Conservation (phyloP, 2,329 filamentous ascomycete genomes). For the Penicillium corylophilum region DNA sequence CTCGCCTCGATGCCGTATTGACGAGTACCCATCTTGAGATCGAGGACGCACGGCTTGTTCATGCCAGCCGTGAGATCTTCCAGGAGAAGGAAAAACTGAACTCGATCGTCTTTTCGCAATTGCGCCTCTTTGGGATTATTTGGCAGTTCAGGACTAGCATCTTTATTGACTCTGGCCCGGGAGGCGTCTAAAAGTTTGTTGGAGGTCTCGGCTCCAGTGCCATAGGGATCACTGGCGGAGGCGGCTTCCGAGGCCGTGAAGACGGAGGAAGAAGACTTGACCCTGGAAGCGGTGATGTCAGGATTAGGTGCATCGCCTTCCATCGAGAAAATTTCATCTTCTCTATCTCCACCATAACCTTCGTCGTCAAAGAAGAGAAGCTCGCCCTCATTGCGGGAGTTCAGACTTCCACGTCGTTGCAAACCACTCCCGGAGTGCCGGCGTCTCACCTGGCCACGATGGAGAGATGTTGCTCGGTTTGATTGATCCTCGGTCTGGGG, state of each 20-base stretch:
- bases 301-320: slow-evolving; percentile 51
- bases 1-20: slow-evolving; percentile 93
- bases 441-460: slow-evolving; percentile 48
- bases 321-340: slow-evolving; percentile 69
- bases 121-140: slow-evolving; percentile 77
- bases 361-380: slow-evolving; percentile 91
- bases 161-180: slow-evolving; percentile 13
- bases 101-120: slow-evolving; percentile 54
- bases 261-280: slow-evolving; percentile 15
- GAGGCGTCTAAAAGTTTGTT: slow-evolving; percentile 6
- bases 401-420: slow-evolving; percentile 71
- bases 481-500: slow-evolving; percentile 42
- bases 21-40: slow-evolving; percentile 97
- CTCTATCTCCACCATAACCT: slow-evolving; percentile 76
- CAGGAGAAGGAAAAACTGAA: slow-evolving; percentile 88
- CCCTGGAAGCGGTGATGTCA: not conserved
- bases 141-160: slow-evolving; percentile 46
- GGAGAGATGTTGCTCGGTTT: slow-evolving; percentile 42
- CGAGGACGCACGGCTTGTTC: slow-evolving; percentile 93
- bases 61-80: slow-evolving; percentile 96
- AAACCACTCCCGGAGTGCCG: slow-evolving; percentile 87
- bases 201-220: not conserved
- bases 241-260: slow-evolving; percentile 12
- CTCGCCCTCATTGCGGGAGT: slow-evolving; percentile 66
- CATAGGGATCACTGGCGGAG: not conserved